Conservation (phyloP, 768 basidiomycete species). For the Rhizopogon vesiculosus region DNA sequence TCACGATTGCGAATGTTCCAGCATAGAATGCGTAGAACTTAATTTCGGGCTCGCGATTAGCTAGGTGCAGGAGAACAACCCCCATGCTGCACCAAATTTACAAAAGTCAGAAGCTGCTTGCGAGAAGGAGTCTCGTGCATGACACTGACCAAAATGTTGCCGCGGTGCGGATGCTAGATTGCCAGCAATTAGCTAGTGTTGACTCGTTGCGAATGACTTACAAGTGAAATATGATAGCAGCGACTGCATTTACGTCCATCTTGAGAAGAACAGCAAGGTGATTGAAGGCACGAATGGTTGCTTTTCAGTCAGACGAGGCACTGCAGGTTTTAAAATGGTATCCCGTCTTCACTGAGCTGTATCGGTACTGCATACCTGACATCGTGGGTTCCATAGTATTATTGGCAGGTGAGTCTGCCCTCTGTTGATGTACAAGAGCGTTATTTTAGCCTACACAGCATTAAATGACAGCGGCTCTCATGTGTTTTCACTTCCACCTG, state of each 20-base stretch:
- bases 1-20: not conserved
- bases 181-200: not conserved
- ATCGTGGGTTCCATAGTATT: not conserved
- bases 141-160: not conserved
- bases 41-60: not conserved
- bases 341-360: not conserved
- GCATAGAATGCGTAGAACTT: not conserved
- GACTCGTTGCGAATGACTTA: not conserved
- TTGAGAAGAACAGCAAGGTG: not conserved
- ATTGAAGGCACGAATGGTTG: not conserved
- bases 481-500: no score
- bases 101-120: not conserved
- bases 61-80: not conserved
- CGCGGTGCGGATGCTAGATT: not conserved
- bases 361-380: not conserved
- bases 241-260: not conserved
- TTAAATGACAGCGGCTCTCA: no score
- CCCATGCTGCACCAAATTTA: not conserved
- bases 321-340: not conserved
- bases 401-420: no score
- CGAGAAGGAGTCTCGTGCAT: not conserved
- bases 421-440: no score
- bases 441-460: no score
- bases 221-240: not conserved
- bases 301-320: not conserved